These are phyloP conservation scores for Phaeophleospora eucalypticola DNA, from an alignment of 2,329 filamentous ascomycete genomes.

Conservation along the genomic window DNA sequence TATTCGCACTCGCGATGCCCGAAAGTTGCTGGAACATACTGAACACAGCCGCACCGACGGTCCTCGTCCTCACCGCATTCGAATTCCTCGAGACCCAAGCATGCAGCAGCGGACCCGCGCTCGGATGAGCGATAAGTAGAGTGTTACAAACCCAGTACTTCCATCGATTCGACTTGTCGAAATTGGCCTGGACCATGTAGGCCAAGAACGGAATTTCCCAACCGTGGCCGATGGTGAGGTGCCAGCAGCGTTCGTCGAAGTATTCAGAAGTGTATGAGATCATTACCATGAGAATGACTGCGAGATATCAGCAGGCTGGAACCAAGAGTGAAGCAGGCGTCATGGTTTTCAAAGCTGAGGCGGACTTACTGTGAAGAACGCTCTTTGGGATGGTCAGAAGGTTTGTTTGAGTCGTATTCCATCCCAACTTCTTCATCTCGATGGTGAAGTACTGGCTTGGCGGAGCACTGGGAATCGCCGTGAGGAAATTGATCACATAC, in stretches of 20 bases:
- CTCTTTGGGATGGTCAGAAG: constrained; percentile 43
- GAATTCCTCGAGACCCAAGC: constrained; percentile 60
- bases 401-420: constrained; percentile 41
- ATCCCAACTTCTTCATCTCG: constrained; percentile 38
- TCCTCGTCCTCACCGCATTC: constrained; percentile 57
- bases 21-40: constrained; percentile 48
- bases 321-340: too few relatives aligned
- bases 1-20: constrained; percentile 36
- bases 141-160: constrained; percentile 37
- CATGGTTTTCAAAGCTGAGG: neutral
- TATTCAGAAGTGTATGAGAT: constrained; percentile 46
- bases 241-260: constrained; percentile 50
- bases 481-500: neutral
- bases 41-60: constrained; percentile 61
- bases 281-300: neutral
- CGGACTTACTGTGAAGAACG: constrained; percentile 38
- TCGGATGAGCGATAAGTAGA: constrained; percentile 39
- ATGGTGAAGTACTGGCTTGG: constrained; percentile 39
- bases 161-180: constrained; percentile 34
- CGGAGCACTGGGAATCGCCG: constrained; percentile 31
- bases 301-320: neutral
- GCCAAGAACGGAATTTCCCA: constrained; percentile 41
- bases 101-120: constrained; percentile 56
- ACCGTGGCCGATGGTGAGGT: constrained; percentile 40
- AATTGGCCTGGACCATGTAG: constrained; percentile 34